These are phyloP conservation scores for Puccinia horiana DNA, from an alignment of 1,284 basidiomycete genomes.

Conservation along the genomic window DNA sequence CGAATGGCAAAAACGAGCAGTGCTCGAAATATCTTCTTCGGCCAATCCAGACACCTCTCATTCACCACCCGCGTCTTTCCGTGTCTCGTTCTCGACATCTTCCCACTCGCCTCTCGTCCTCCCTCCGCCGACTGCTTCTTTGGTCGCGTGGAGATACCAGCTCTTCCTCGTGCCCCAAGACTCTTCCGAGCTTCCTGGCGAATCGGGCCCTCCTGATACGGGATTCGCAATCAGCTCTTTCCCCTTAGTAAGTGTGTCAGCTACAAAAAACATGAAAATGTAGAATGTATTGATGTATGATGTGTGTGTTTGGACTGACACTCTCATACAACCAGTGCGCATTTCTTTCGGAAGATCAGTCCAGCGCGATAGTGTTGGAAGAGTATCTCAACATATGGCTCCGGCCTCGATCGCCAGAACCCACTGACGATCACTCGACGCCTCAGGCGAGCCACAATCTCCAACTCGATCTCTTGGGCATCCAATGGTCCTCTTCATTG, in stretches of 20 bases:
- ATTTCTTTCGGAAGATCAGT: background rate
- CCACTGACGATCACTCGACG: too few species aligned
- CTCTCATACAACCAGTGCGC: conserved; percentile 22
- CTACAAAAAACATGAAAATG: background rate
- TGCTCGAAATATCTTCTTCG: background rate
- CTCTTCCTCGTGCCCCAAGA: background rate
- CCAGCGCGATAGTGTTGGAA: background rate
- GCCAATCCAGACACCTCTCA: background rate
- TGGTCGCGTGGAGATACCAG: background rate
- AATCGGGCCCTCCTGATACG: conserved; percentile 5
- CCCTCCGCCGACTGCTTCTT: too few species aligned
- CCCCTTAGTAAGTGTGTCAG: background rate
- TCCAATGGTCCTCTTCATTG: conserved; percentile 31
- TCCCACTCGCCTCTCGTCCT: background rate
- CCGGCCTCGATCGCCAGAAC: background rate
- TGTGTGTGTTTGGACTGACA: background rate
- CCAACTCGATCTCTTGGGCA: conserved; percentile 34
- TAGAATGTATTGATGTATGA: too few species aligned
- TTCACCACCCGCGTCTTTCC: background rate
- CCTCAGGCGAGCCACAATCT: background rate
- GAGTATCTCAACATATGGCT: conserved; percentile 44
- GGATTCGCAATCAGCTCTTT: background rate
- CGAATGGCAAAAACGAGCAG: conserved; percentile 2
- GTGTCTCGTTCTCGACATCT: background rate
- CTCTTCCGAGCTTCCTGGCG: background rate